Conservation (phyloP, 2,329 filamentous ascomycete species). For the Trichoderma pleuroti region DNA sequence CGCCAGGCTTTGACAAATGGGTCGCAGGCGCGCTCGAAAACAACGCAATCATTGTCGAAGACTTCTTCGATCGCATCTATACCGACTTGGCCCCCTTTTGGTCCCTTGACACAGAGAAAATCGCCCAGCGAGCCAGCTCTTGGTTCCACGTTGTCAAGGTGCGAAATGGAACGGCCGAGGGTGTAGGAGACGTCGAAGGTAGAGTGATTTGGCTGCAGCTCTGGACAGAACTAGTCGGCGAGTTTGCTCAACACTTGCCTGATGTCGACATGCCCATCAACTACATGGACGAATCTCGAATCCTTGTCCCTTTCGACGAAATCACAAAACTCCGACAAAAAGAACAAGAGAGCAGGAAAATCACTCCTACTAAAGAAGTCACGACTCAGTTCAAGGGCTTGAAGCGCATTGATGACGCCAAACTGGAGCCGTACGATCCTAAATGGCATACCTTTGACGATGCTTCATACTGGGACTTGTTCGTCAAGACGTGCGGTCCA, state of each 20-base stretch:
- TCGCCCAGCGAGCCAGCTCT: constrained; percentile 38
- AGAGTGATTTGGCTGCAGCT: constrained; percentile 45
- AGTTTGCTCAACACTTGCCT: constrained; percentile 53
- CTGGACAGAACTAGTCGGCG: constrained; percentile 48
- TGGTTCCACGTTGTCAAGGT: constrained; percentile 48
- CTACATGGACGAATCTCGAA: constrained; percentile 58
- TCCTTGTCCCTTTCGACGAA: constrained; percentile 58
- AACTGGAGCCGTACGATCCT: constrained; percentile 41
- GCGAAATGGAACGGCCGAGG: constrained; percentile 41
- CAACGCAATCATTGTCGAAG: constrained; percentile 56
- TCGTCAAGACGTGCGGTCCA: constrained; percentile 54
- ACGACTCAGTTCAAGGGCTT: constrained; percentile 44
- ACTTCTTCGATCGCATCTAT: constrained; percentile 63
- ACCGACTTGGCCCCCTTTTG: constrained; percentile 60
- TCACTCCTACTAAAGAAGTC: constrained; percentile 42
- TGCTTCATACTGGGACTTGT: constrained; percentile 57
- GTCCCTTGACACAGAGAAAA: constrained; percentile 46
- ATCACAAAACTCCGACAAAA: constrained; percentile 48
- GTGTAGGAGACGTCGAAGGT: constrained; percentile 38
- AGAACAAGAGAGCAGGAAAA: constrained; percentile 43
- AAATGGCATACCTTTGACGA: constrained; percentile 43
- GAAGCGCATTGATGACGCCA: constrained; percentile 34
- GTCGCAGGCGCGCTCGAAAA: constrained; percentile 50
- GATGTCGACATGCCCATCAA: constrained; percentile 68
- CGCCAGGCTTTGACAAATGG: constrained; percentile 62